These are phyloP conservation scores for Adansonia gregorii DNA, from an alignment of 441 rosid genomes.

Conservation along the genomic window DNA sequence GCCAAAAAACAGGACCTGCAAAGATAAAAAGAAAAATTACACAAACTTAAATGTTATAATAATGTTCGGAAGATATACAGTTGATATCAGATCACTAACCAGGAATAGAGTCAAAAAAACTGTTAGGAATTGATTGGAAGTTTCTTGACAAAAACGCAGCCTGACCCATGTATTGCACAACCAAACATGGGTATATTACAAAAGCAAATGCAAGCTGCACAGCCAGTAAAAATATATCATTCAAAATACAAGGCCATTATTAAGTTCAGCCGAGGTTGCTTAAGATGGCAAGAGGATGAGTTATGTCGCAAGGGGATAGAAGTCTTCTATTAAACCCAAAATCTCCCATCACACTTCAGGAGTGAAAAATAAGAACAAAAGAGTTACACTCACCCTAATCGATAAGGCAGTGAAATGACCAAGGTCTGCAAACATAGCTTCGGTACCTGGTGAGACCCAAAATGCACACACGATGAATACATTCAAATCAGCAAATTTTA, in stretches of 20 bases:
- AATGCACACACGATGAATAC: conserved; percentile 28
- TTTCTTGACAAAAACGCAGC: conserved; percentile 89
- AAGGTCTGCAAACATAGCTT: conserved; percentile 94
- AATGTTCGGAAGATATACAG: conserved; percentile 20
- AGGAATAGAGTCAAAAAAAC: conserved; percentile 82
- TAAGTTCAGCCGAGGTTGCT: background rate
- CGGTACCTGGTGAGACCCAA: conserved; percentile 69
- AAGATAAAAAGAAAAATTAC: conserved; percentile 29
- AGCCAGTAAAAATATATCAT: conserved; percentile 25
- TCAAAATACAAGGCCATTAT: conserved; percentile 15
- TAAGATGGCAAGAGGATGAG: background rate
- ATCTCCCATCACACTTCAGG: conserved; percentile 9
- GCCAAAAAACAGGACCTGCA: conserved; percentile 85
- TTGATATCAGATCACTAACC: conserved; percentile 46
- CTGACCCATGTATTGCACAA: conserved; percentile 96
- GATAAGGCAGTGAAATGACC: conserved; percentile 91
- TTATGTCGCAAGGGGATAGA: background rate
- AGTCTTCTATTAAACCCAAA: background rate
- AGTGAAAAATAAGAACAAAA: background rate
- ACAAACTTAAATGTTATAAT: conserved; percentile 24
- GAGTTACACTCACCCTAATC: conserved; percentile 61
- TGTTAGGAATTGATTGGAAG: conserved; percentile 41
- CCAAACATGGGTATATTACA: conserved; percentile 88
- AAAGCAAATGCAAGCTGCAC: conserved; percentile 79
- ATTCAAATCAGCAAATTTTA: conserved; percentile 13